phyloP scores from a whole-genome alignment of 176 grass and related monocot species.

The Hordeum vulgare region MorexV3_pseudomolecules_assembly NC_058518.1:266194205-266194704 shows the following conservation, averaged over 20 bases:
- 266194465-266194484: constrained; percentile 66
- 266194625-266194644: constrained; percentile 81
- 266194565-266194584: constrained; percentile 77
- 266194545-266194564: constrained; percentile 66
- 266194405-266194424: no score
- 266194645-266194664: constrained; percentile 61
- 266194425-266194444: constrained; percentile 57
- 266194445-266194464: constrained; percentile 62
- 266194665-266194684: constrained; percentile 99
- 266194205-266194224: constrained; percentile 75
- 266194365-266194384: not conserved
- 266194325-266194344: constrained; percentile 59
- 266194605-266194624: constrained; percentile 93
- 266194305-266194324: constrained; percentile 66
- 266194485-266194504: constrained; percentile 40
- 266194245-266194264: constrained; percentile 88
- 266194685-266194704: constrained; percentile 99
- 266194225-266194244: constrained; percentile 87
- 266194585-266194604: constrained; percentile 95
- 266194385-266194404: no score
- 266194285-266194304: constrained; percentile 89
- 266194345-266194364: not conserved
- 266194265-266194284: constrained; percentile 82
- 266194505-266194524: constrained; percentile 34
- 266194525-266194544: constrained; percentile 53